These are phyloP conservation scores for Cutaneotrichosporon dermatis DNA, from an alignment of 1,284 basidiomycete genomes.

Conservation along the genomic window DNA sequence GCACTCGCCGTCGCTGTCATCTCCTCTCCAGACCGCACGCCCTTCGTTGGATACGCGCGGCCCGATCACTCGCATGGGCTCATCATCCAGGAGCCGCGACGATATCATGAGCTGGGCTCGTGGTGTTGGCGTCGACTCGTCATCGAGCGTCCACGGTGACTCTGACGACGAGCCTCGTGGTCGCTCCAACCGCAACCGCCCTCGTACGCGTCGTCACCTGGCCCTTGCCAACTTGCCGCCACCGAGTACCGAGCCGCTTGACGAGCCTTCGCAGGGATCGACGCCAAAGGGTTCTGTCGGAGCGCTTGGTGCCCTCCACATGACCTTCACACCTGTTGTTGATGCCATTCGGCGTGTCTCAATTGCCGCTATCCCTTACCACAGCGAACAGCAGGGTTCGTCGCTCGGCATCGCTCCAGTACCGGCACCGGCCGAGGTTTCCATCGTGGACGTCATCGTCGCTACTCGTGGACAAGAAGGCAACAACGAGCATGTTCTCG, in stretches of 20 bases:
- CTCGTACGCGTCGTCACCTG: constrained; percentile 5
- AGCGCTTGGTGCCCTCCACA: constrained; percentile 25
- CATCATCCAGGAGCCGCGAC: constrained; percentile 41
- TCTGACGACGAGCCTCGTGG: constrained; percentile 16
- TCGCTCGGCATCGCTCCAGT: constrained; percentile 25
- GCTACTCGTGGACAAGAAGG: constrained; percentile 10
- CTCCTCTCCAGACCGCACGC: constrained; percentile 15
- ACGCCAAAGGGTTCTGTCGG: constrained; percentile 20
- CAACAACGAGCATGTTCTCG: background rate
- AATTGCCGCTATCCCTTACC: background rate
- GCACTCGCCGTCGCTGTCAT: constrained; percentile 8
- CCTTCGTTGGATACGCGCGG: constrained; percentile 11
- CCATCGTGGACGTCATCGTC: constrained; percentile 33
- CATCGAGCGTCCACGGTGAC: constrained; percentile 6
- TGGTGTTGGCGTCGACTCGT: constrained; percentile 25
- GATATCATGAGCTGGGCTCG: constrained; percentile 46
- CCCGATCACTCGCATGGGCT: constrained; percentile 35
- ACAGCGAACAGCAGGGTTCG: background rate
- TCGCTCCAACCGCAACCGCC: constrained; percentile 1
- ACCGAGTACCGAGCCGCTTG: constrained; percentile 17
- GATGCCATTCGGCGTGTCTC: constrained; percentile 32
- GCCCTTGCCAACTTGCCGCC: constrained; percentile 11
- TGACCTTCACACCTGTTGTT: constrained; percentile 29
- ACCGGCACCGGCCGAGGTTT: constrained; percentile 33
- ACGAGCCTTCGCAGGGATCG: constrained; percentile 7